Evolutionary conservation across 805 yeast genomes (phyloP).

Genomic region (Starmerella scarabaei): DNA sequence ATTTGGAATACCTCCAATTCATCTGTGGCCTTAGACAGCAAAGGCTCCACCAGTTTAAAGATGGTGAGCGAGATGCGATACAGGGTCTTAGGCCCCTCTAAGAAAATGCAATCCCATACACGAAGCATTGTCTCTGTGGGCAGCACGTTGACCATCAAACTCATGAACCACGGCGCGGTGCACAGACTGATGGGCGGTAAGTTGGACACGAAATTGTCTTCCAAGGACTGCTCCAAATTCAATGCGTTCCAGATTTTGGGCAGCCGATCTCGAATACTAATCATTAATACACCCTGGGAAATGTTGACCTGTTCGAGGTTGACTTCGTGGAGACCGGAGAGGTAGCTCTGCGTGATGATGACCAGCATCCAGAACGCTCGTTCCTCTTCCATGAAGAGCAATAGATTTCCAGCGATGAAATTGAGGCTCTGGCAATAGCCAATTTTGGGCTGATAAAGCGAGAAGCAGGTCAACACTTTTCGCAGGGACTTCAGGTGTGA

Average conservation of each 20-base stretch:
- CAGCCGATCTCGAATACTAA: constrained; percentile 68
- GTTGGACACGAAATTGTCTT: constrained; percentile 42
- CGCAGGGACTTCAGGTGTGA: constrained; percentile 41
- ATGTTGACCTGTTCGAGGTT: constrained; percentile 87
- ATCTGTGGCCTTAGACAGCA: constrained; percentile 35
- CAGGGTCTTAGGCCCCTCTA: constrained; percentile 77
- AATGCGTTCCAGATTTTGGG: constrained; percentile 66
- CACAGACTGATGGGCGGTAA: constrained; percentile 86
- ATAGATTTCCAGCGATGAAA: constrained; percentile 74
- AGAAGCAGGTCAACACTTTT: constrained; percentile 70
- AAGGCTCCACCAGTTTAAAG: constrained; percentile 60
- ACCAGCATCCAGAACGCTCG: constrained; percentile 92
- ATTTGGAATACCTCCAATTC: constrained; percentile 64
- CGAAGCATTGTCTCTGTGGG: constrained; percentile 82
- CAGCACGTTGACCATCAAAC: constrained; percentile 77
- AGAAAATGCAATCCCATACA: constrained; percentile 90
- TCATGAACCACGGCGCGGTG: constrained; percentile 97
- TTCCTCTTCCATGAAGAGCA: constrained; percentile 82
- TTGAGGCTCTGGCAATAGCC: constrained; percentile 96
- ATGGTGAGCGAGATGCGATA: constrained; percentile 74
- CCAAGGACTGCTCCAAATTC: constrained; percentile 32
- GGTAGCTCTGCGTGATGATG: constrained; percentile 66
- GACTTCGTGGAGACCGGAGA: constrained; percentile 85
- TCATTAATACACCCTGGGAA: constrained; percentile 87
- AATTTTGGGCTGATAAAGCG: constrained; percentile 72